Conservation (phyloP, 164 flowering plant genomes). For the Nymphaea colorata region DNA sequence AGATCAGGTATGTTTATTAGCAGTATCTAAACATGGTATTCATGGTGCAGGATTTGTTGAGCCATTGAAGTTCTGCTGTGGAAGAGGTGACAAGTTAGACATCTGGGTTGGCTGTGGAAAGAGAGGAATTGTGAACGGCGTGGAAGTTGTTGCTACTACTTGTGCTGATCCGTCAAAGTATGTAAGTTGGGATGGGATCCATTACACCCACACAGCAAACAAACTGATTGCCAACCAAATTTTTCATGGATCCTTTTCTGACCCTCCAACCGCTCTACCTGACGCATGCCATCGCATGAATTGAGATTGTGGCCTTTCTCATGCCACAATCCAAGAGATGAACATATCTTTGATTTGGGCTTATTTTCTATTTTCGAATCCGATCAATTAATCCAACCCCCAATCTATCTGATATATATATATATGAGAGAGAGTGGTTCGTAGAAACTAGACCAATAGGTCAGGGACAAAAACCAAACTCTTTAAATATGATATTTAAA, state of each 20-base stretch:
- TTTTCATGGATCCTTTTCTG: constrained; percentile 31
- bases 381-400: too few relatives aligned
- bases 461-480: too few relatives aligned
- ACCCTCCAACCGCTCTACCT: constrained; percentile 23
- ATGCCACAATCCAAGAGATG: too few relatives aligned
- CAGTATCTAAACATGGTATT: background rate
- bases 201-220: constrained; percentile 57
- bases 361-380: too few relatives aligned
- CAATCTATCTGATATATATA: too few relatives aligned
- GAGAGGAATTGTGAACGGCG: constrained; percentile 35
- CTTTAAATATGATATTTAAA: too few relatives aligned
- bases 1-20: too few relatives aligned
- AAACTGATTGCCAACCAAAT: constrained; percentile 30
- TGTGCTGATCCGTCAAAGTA: constrained; percentile 33
- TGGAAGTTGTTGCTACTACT: constrained; percentile 33
- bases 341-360: background rate
- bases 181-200: constrained; percentile 76
- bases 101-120: constrained; percentile 34
- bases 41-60: constrained; percentile 43
- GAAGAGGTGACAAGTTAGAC: constrained; percentile 6
- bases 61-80: constrained; percentile 50
- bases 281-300: constrained; percentile 8
- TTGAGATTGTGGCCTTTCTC: too few relatives aligned
- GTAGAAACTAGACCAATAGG: too few relatives aligned
- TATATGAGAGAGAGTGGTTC: too few relatives aligned